Percentiles rank a stretch among this genome's conserved stretches.
Evolutionary conservation across 75 land plant genomes (phyloP).

Genomic region (Pinus tabuliformis): DNA sequence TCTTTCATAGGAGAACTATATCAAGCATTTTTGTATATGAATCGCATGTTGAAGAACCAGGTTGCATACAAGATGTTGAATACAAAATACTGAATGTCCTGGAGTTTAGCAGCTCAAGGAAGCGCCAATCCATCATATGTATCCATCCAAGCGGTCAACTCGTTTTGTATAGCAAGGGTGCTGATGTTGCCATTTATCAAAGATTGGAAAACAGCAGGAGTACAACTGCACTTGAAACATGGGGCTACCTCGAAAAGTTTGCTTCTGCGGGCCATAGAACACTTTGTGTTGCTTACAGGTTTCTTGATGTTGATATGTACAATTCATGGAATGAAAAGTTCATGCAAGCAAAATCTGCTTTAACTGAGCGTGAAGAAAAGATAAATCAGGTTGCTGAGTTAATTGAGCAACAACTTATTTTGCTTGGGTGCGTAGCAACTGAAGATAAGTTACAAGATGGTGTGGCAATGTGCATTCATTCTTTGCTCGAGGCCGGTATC

Average conservation of each 20-base stretch:
- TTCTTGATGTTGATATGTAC: conserved; percentile 28
- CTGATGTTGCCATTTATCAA: conserved; percentile 47
- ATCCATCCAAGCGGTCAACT: conserved; percentile 42
- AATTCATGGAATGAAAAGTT: conserved; percentile 53
- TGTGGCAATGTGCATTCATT: too few relatives aligned
- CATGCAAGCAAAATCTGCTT: conserved; percentile 42
- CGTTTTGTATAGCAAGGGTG: conserved; percentile 55
- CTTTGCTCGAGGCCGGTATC: too few relatives aligned
- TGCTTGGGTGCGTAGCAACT: too few relatives aligned
- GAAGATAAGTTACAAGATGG: too few relatives aligned
- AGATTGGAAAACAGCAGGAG: conserved; percentile 31
- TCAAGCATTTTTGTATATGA: conserved; percentile 44
- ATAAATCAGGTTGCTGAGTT: too few relatives aligned
- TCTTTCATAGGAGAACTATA: conserved; percentile 29
- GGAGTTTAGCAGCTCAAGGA: conserved; percentile 57
- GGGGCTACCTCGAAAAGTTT: conserved; percentile 46
- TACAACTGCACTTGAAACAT: conserved; percentile 22
- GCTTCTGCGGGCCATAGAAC: conserved; percentile 52
- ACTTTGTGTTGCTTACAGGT: conserved; percentile 42
- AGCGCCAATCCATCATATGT: conserved; percentile 54
- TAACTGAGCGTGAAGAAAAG: conserved; percentile 47
- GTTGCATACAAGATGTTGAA: conserved; percentile 34
- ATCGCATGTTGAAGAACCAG: conserved; percentile 43
- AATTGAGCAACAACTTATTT: too few relatives aligned
- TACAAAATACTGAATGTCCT: conserved; percentile 51